A percentile compares a stretch with the other conserved stretches of the same genome.
These are phyloP conservation scores for Holtermannia corniformis DNA, from an alignment of 768 basidiomycete genomes.

Conservation along the genomic window DNA sequence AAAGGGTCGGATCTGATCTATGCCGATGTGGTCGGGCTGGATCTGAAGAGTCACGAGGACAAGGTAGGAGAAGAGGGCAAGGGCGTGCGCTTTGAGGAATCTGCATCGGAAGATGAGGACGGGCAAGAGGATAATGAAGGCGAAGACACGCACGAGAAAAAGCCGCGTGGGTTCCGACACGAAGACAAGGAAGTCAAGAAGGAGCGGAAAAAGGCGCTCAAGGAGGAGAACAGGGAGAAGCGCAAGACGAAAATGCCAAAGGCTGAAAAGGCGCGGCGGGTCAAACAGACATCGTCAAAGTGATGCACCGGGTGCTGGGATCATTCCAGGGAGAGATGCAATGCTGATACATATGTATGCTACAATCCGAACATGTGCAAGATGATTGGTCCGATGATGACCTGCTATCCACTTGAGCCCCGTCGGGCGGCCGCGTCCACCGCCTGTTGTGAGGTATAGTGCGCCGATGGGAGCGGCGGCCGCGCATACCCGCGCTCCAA, in stretches of 20 bases:
- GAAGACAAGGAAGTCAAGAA: constrained; percentile 88
- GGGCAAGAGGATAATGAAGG: constrained; percentile 36
- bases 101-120: constrained; percentile 26
- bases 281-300: constrained; percentile 48
- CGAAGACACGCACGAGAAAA: constrained; percentile 48
- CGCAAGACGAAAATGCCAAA: constrained; percentile 92
- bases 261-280: constrained; percentile 76
- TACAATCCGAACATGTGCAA: neutral
- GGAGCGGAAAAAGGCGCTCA: constrained; percentile 83
- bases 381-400: too few relatives aligned
- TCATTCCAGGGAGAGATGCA: too few relatives aligned
- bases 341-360: neutral
- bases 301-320: too few relatives aligned
- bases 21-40: constrained; percentile 70
- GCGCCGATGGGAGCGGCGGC: neutral
- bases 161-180: constrained; percentile 75
- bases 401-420: neutral
- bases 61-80: constrained; percentile 33
- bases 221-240: constrained; percentile 76
- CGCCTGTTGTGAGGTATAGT: neutral
- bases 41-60: constrained; percentile 23
- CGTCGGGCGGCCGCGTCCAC: neutral
- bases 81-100: constrained; percentile 10
- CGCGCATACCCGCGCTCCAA: neutral
- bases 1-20: constrained; percentile 72